Percentiles rank a stretch among this genome's conserved stretches.
Conservation (phyloP, 352 stramenopile genomes). For the Thraustochytrium sp. region DNA sequence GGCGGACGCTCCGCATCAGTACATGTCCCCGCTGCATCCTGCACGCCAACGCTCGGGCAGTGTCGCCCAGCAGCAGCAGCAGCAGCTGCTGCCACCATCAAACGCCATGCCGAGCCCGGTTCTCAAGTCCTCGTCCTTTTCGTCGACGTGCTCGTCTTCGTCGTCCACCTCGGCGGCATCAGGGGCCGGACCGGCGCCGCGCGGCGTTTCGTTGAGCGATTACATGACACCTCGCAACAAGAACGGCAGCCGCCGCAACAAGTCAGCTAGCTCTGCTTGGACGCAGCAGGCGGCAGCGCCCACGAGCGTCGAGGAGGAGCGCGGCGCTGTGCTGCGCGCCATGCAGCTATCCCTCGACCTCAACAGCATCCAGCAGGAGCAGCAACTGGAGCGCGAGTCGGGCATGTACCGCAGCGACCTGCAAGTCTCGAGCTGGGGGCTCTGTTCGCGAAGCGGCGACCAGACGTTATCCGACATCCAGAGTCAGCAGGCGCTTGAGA, state of each 20-base stretch:
- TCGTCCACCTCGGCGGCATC: neutral
- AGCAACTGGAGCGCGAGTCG: neutral
- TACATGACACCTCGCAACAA: neutral
- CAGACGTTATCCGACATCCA: constrained; percentile 18
- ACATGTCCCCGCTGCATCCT: neutral
- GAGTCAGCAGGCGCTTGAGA: constrained; percentile 9
- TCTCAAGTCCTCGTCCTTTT: too few species aligned
- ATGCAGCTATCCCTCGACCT: constrained; percentile 5
- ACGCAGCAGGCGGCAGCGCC: neutral
- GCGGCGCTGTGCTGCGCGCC: neutral
- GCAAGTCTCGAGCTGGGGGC: constrained; percentile 11
- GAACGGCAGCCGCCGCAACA: neutral
- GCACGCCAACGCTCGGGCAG: neutral
- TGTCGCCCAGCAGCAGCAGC: neutral
- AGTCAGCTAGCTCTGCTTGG: too few species aligned
- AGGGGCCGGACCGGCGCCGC: neutral
- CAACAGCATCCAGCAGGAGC: neutral
- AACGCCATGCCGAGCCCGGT: too few species aligned
- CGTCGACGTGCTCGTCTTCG: neutral
- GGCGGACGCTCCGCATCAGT: neutral
- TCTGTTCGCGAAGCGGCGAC: neutral
- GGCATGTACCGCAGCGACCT: neutral
- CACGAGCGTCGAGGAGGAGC: neutral
- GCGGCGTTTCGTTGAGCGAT: constrained; percentile 30
- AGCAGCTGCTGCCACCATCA: neutral